Base-by-base conservation (phyloP, 495 filamentous ascomycete genomes). In the Jackrogersella minutella region DNA sequence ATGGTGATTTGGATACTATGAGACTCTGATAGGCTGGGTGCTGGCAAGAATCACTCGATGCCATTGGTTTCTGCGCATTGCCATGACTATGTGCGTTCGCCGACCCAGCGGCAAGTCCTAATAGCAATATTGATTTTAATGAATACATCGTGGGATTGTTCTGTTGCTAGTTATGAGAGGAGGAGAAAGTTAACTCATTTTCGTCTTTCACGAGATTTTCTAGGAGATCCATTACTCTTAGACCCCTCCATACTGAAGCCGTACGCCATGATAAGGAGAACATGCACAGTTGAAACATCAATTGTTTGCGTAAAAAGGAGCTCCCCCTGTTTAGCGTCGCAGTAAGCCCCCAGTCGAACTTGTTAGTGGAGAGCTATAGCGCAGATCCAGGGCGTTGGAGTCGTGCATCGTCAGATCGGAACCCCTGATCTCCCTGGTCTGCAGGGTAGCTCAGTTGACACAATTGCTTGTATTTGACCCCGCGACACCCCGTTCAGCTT, bases 1-100 rank as follows among this genome's bases (percentile, higher is more conserved):
- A 73, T 0, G 85, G 85, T 6, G 77, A 79, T 62, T 81, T 79
- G 21, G 83, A 85, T 53, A 86, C 78, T 55, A 87, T 69, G 56
- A 82, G 78, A 9, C 80, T 77, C 31, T 80, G 76, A 71, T 85
- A 86, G 16, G 74, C 73, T 19, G 80, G 77, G 44, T 79, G 76
- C 52, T 71, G 33, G 71, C 79, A 79, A 16, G 33, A 64, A 67
- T 75, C 69, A 54, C 46, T 40, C 8, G 37, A 68, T 26, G 37
- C 17, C 16, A 74, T 46, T 21, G 65, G 62, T 34, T 69, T 74
- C 40, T 74, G 68, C 11, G 64, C 40, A 37, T 33, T 51, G 19
- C 67, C 65, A 28, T 70, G 59, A 36, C 61, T 62, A 6, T 71
- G 64, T 30, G 71, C 71, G 19, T 24, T 52, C 22, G 60, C 59